Conservation (phyloP, 495 filamentous ascomycete species). For the Penicillium lagena region DNA sequence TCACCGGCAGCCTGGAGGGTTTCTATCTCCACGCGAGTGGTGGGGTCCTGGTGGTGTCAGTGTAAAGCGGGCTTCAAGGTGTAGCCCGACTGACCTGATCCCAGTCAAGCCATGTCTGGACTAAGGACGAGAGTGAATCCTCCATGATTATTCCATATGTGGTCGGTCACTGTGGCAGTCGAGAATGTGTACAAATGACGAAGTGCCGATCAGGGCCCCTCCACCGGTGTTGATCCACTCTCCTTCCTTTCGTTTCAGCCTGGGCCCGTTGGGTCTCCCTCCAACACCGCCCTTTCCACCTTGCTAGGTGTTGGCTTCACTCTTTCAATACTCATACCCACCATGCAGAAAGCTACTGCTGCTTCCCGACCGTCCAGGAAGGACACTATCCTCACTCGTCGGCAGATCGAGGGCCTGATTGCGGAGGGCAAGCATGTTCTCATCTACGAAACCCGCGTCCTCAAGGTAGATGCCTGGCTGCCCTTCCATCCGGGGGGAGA, state of each 20-base stretch:
- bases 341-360: constrained; percentile 13
- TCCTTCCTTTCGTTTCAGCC: constrained; percentile 11
- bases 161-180: neutral
- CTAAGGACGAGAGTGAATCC: constrained; percentile 28
- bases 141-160: constrained; percentile 1
- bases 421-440: constrained; percentile 78
- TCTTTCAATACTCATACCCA: constrained; percentile 2
- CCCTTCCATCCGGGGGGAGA: constrained; percentile 89
- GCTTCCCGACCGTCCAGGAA: constrained; percentile 25
- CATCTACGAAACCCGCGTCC: constrained; percentile 71
- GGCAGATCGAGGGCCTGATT: constrained; percentile 81
- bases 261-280: too few species aligned
- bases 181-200: neutral
- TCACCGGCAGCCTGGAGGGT: constrained; percentile 43
- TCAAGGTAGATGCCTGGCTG: constrained; percentile 85
- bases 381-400: constrained; percentile 54
- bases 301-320: neutral
- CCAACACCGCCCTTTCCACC: neutral
- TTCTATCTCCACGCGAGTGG: constrained; percentile 54
- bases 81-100: constrained; percentile 42
- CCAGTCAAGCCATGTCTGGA: constrained; percentile 55
- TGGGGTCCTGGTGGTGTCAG: constrained; percentile 37
- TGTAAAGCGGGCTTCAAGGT: constrained; percentile 7
- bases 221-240: constrained; percentile 14
- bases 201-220: constrained; percentile 13